Conservation (phyloP, 768 basidiomycete genomes). For the Lentinus tigrinus region DNA sequence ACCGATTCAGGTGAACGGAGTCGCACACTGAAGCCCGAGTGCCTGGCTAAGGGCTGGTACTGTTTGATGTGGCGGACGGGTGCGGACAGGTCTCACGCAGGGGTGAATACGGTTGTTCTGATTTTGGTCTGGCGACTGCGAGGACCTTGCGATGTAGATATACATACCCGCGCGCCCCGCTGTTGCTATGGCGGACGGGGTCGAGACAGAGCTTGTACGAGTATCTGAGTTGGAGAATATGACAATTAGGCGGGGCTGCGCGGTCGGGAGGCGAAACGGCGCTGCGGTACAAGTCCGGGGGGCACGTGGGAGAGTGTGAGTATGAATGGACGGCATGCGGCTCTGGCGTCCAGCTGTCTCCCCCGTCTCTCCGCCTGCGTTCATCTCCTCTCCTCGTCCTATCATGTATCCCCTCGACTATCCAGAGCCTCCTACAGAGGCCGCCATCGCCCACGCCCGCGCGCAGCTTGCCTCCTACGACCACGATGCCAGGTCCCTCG, state of each 20-base stretch:
- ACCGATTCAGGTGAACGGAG: constrained; percentile 19
- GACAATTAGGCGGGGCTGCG: not conserved
- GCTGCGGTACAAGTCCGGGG: not conserved
- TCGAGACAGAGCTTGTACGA: not conserved
- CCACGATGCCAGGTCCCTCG: constrained; percentile 32
- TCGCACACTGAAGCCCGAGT: constrained; percentile 7
- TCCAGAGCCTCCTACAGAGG: constrained; percentile 59
- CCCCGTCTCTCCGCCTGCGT: not conserved
- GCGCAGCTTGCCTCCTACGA: constrained; percentile 37
- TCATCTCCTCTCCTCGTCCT: not conserved
- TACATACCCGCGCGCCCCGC: constrained; percentile 7
- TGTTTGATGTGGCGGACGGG: too few species aligned
- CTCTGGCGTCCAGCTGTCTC: constrained; percentile 9
- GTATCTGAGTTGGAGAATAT: not conserved
- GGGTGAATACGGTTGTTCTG: not conserved
- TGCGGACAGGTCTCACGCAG: not conserved
- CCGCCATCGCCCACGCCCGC: constrained; percentile 53
- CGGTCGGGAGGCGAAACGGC: too few species aligned
- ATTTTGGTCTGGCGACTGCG: not conserved
- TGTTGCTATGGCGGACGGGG: not conserved
- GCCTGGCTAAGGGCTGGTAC: too few species aligned
- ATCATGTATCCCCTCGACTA: constrained; percentile 34
- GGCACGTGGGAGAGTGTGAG: not conserved
- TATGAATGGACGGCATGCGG: constrained; percentile 5
- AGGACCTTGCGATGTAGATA: constrained; percentile 10